Evolutionary conservation across 2,329 filamentous ascomycete genomes (phyloP), one percentile per base, ranked within the genome.

Genomic region (Penicillium sp.): DNA sequence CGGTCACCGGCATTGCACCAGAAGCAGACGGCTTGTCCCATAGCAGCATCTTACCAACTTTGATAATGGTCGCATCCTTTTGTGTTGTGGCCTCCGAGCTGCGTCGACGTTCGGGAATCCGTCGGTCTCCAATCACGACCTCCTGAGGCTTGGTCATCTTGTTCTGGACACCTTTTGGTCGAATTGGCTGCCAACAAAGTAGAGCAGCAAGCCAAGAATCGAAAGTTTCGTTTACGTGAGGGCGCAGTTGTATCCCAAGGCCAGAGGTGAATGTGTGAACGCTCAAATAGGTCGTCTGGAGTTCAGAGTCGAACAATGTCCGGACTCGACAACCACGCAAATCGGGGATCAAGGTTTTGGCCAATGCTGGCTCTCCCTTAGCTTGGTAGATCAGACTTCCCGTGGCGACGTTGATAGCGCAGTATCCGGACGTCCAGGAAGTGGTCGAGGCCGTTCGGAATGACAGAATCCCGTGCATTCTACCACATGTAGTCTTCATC

Each of bases 11-110:
- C 23, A 67, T 67, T 43, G 69, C 67, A 7, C 72, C 71, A 13
- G 71, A 70, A n/a, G 70, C 70, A 32, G 70, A 74, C 2, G 86
- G 87, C 69, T 89, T 94, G 73, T 97, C 91, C 93, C 92, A 97
- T 43, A 96, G 80, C 67, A 91, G 86, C 68, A 96, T 84, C 68
- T 91, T 92, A 51, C 91, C 94, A 44, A 97, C 90, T 70, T 97
- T 99, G 77, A 97, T 97, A 61, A 97, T 94, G 51, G 88, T 85
- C 3, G 85, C 83, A 58, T 91, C 87, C 67, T 87, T 94, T 27
- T 81, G 76, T 27, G 79, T 66, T 2, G 80, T 79, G 47, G 66
- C 74, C 57, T 78, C 76, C 9, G 77, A 79, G 51, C 76, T 74
- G 52, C 76, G 67, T 53, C 77, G 71, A 32, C 74, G 74, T 27